Evolutionary conservation across 257 asterid species (phyloP).

Genomic region (Capsicum rhomboideum): DNA sequence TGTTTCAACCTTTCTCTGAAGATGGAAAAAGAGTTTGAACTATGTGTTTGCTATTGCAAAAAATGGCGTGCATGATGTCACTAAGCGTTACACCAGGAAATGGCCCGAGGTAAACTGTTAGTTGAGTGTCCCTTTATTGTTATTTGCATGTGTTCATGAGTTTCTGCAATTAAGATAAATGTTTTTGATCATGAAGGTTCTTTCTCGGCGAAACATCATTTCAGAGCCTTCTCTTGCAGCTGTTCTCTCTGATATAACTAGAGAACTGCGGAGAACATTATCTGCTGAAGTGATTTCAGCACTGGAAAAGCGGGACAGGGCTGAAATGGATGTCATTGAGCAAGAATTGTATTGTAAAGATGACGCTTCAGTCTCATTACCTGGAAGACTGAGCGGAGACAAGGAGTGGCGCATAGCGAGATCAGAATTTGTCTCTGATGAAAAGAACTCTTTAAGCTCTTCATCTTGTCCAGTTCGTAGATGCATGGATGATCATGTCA

Average conservation of each 20-base stretch:
- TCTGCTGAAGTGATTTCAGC: constrained; percentile 29
- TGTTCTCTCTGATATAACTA: constrained; percentile 42
- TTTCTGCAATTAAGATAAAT: not conserved
- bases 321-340: constrained; percentile 64
- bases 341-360: constrained; percentile 46
- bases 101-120: constrained; percentile 67
- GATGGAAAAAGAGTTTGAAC: constrained; percentile 80
- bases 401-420: constrained; percentile 79
- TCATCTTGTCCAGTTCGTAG: constrained; percentile 75
- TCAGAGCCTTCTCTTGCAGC: constrained; percentile 55
- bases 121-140: not conserved
- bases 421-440: constrained; percentile 70
- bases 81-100: constrained; percentile 85
- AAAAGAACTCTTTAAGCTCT: constrained; percentile 50
- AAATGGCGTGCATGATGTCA: constrained; percentile 92
- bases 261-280: constrained; percentile 46
- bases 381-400: constrained; percentile 91
- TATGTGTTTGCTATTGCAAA: constrained; percentile 65
- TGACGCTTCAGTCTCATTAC: constrained; percentile 60
- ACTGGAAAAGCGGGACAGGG: constrained; percentile 66
- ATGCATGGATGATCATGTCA: constrained; percentile 82
- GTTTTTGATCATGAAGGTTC: constrained; percentile 42
- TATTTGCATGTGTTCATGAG: not conserved
- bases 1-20: constrained; percentile 30
- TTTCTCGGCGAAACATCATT: constrained; percentile 57